Conservation (phyloP, 176 grass and related monocot genomes). For the Oryza rufipogon region DNA sequence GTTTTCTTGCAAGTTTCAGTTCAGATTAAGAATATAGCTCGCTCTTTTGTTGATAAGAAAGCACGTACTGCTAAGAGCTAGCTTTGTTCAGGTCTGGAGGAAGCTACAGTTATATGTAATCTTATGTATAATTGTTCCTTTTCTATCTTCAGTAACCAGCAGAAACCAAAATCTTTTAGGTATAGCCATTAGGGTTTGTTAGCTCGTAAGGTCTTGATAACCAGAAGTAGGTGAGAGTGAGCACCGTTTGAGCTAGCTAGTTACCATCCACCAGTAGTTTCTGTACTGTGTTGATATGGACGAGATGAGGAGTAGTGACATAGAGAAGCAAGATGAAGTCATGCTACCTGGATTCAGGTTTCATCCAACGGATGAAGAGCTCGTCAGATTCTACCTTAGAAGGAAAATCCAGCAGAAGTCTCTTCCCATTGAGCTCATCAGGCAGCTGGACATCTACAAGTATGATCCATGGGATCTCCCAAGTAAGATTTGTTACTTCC, state of each 20-base stretch:
- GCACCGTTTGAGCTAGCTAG: constrained; percentile 10
- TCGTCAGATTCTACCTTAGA: constrained; percentile 92
- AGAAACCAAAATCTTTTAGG: constrained; percentile 38
- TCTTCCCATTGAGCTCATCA: constrained; percentile 95
- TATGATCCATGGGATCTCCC: constrained; percentile 99
- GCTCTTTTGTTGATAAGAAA: constrained; percentile 15
- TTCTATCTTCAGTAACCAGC: constrained; percentile 32
- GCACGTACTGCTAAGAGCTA: constrained; percentile 35
- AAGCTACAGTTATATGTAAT: constrained; percentile 17
- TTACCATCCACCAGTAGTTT: constrained; percentile 18
- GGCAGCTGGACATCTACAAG: constrained; percentile 99
- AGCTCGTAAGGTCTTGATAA: constrained; percentile 23
- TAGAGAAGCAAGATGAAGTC: constrained; percentile 88
- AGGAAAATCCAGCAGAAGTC: constrained; percentile 93
- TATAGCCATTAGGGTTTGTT: constrained; percentile 43
- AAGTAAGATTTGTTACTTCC: constrained; percentile 70
- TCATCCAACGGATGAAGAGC: constrained; percentile 98
- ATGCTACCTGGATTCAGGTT: constrained; percentile 97
- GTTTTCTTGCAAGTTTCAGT: constrained; percentile 34
- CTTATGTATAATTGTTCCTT: constrained; percentile 10
- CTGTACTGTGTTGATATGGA: constrained; percentile 57
- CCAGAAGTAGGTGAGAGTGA: constrained; percentile 36
- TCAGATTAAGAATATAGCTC: neutral
- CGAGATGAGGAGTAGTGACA: constrained; percentile 69
- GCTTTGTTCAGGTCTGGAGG: constrained; percentile 51